Conservation (phyloP, 352 stramenopile genomes). For the Phytophthora hybrid region DNA sequence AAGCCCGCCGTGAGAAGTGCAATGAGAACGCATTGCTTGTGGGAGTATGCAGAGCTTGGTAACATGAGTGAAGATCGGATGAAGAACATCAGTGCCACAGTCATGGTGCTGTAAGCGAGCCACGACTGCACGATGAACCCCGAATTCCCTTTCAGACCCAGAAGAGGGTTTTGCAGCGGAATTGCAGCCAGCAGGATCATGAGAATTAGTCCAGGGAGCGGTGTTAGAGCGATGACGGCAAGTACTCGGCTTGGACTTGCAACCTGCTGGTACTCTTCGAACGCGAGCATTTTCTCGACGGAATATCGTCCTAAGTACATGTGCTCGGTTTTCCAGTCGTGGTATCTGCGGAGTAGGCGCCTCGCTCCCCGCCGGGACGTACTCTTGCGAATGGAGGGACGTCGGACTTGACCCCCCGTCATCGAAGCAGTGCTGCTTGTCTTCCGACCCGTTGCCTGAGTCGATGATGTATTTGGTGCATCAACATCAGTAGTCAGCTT, state of each 20-base stretch:
- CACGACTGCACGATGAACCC: conserved; percentile 20
- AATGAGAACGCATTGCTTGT: conserved; percentile 16
- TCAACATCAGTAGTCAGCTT: neutral
- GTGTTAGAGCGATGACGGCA: conserved; percentile 22
- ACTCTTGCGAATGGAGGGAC: conserved; percentile 5
- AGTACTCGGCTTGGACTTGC: conserved; percentile 11
- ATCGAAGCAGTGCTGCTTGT: neutral
- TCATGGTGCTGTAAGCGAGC: conserved; percentile 21
- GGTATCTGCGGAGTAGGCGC: conserved; percentile 9
- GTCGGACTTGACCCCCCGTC: neutral
- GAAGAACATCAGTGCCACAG: conserved; percentile 18
- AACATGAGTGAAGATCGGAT: conserved; percentile 17
- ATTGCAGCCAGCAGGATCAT: conserved; percentile 20
- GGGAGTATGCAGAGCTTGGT: conserved; percentile 19
- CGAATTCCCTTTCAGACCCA: neutral
- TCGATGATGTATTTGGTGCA: too few relatives aligned
- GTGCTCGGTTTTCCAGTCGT: conserved; percentile 26
- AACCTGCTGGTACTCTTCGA: conserved; percentile 29
- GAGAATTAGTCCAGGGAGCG: conserved; percentile 14
- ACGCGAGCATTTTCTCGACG: conserved; percentile 34
- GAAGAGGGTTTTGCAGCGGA: conserved; percentile 13
- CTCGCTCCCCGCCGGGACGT: neutral
- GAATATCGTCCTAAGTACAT: conserved; percentile 34
- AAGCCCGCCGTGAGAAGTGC: conserved; percentile 4
- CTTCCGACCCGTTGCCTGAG: neutral